Percentiles rank a stretch among this genome's conserved stretches.
phyloP scores from a whole-genome alignment of 306 rosid genomes.

The Alnus rubra region DNA sequence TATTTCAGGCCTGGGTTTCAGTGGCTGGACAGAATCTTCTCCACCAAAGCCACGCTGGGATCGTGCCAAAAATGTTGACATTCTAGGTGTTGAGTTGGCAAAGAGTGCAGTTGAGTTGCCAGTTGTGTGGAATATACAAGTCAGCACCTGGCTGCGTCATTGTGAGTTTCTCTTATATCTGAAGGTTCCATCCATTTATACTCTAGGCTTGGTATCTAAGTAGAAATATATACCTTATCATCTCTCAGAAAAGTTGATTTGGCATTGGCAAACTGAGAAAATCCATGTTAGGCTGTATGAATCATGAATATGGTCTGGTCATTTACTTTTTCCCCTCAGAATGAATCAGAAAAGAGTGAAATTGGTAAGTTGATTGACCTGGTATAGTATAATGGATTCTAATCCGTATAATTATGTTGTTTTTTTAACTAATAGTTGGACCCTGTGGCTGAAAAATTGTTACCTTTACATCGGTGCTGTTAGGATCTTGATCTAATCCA shows the following conservation, averaged over 20 bases:
- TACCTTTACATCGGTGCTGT: neutral
- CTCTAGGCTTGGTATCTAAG: conserved; percentile 12
- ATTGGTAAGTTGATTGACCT: neutral
- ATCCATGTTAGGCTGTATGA: neutral
- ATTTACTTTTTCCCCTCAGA: neutral
- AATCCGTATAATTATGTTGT: neutral
- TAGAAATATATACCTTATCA: neutral
- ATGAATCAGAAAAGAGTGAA: neutral
- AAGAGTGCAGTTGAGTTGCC: conserved; percentile 90
- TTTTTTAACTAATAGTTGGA: neutral
- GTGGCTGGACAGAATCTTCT: conserved; percentile 90
- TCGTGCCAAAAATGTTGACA: conserved; percentile 84
- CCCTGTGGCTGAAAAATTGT: neutral
- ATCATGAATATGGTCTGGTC: neutral
- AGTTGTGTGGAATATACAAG: conserved; percentile 95
- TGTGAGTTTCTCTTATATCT: conserved; percentile 61
- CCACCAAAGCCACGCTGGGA: conserved; percentile 93
- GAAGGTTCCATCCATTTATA: conserved; percentile 18
- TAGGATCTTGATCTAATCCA: neutral
- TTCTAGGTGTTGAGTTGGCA: conserved; percentile 85
- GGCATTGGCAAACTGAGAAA: neutral
- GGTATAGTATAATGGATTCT: neutral
- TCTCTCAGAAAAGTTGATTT: conserved; percentile 8
- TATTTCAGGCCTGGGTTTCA: conserved; percentile 87
- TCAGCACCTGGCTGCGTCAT: conserved; percentile 99